A percentile compares a stretch with the other conserved stretches of the same genome.
Evolutionary conservation across 2,329 filamentous ascomycete genomes (phyloP).

Genomic region (Aspergillus sclerotialis): DNA sequence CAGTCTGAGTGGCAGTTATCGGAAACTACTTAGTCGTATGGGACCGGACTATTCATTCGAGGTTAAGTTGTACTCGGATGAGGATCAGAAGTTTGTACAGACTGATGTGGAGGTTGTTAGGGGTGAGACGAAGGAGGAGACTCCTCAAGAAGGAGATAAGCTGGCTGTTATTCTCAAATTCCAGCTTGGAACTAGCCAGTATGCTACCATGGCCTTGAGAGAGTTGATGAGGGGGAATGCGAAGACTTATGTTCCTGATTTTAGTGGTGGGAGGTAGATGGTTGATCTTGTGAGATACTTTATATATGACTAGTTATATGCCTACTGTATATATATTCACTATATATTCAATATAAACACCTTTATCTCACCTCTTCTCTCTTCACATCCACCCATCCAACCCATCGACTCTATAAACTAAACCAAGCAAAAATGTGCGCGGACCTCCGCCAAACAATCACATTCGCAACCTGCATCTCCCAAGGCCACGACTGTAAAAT

Average conservation of each 20-base stretch:
- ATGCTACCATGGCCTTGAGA: conserved; percentile 75
- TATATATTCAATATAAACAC: not conserved
- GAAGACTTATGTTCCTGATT: conserved; percentile 57
- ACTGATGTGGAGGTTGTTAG: conserved; percentile 73
- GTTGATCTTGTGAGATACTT: conserved; percentile 13
- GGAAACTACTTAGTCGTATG: conserved; percentile 72
- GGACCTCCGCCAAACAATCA: too few relatives aligned
- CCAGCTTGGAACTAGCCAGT: conserved; percentile 70
- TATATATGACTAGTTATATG: conserved; percentile 1
- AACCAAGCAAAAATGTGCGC: too few relatives aligned
- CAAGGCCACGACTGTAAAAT: too few relatives aligned
- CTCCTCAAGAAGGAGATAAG: conserved; percentile 34
- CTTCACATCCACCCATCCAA: too few relatives aligned
- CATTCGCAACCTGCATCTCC: too few relatives aligned
- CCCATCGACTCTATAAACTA: too few relatives aligned
- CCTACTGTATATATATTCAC: not conserved
- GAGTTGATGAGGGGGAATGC: conserved; percentile 69
- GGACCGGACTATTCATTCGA: conserved; percentile 57
- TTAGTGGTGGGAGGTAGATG: conserved; percentile 42
- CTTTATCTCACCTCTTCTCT: not conserved
- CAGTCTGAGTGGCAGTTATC: conserved; percentile 80
- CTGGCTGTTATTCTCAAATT: conserved; percentile 66
- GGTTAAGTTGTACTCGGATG: conserved; percentile 58
- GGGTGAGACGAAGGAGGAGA: conserved; percentile 24
- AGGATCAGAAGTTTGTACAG: conserved; percentile 75